Conservation (phyloP, 176 grass and related monocot genomes). For the Oryza australiensis region DNA sequence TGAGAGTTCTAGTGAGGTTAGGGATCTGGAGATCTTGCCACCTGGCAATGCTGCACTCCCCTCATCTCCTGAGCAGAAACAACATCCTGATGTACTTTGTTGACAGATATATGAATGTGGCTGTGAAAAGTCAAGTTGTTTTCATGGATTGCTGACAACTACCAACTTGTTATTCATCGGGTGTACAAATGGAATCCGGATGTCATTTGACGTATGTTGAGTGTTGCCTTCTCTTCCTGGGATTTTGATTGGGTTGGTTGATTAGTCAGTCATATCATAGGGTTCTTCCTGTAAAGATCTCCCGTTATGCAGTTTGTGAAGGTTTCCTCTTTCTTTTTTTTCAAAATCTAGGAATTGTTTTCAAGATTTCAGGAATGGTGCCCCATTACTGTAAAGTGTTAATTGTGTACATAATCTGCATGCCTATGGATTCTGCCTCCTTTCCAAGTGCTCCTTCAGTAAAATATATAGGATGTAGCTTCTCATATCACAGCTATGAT, state of each 20-base stretch:
- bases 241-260: constrained; percentile 23
- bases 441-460: neutral
- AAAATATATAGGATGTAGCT: neutral
- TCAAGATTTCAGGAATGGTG: constrained; percentile 4
- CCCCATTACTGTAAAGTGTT: neutral
- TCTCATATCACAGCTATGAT: neutral
- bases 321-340: constrained; percentile 26
- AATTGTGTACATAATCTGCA: constrained; percentile 40
- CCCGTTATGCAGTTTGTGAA: constrained; percentile 8
- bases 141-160: neutral
- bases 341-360: constrained; percentile 28
- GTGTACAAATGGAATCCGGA: constrained; percentile 32
- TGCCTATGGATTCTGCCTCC: neutral
- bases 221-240: constrained; percentile 4
- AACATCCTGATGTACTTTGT: neutral
- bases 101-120: constrained; percentile 10
- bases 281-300: constrained; percentile 13
- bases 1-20: constrained; percentile 25
- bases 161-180: neutral
- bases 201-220: neutral
- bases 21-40: constrained; percentile 42
- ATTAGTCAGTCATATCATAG: constrained; percentile 27
- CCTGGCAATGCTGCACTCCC: constrained; percentile 25
- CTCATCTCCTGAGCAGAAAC: constrained; percentile 36
- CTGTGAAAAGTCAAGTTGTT: neutral